phyloP scores from a whole-genome alignment of 495 filamentous ascomycete species.

The Trichoderma asperelloides region DNA sequence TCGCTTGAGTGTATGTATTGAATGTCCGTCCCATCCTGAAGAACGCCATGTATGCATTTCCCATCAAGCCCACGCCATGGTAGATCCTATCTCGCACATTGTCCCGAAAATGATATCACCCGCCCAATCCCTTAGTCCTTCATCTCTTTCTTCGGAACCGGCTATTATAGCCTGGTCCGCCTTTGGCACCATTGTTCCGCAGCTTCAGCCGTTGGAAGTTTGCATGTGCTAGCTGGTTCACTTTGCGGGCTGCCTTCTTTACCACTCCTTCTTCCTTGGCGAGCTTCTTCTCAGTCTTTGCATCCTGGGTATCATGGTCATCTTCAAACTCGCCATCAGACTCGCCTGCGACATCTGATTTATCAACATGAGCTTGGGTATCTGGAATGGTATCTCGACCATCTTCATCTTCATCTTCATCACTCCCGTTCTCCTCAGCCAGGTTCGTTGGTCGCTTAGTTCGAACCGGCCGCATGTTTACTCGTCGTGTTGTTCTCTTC shows the following conservation, averaged over 20 bases:
- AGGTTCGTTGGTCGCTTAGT: conserved; percentile 28
- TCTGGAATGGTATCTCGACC: conserved; percentile 34
- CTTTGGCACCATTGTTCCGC: conserved; percentile 48
- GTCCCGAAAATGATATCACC: background rate
- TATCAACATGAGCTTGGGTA: conserved; percentile 13
- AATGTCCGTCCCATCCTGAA: background rate
- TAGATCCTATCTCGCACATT: background rate
- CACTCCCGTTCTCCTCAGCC: conserved; percentile 18
- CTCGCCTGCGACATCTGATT: conserved; percentile 10
- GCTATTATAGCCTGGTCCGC: conserved; percentile 37
- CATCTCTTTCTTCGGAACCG: conserved; percentile 39
- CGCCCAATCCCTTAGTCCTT: background rate
- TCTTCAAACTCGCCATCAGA: conserved; percentile 17
- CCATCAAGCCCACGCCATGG: background rate
- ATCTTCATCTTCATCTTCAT: conserved; percentile 6
- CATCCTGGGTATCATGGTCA: conserved; percentile 21
- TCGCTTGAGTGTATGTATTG: background rate
- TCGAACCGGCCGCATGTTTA: conserved; percentile 56
- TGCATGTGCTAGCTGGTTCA: conserved; percentile 65
- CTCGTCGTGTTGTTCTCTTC: conserved; percentile 72
- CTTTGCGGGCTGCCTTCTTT: conserved; percentile 53
- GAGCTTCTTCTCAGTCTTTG: conserved; percentile 20
- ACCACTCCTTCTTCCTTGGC: conserved; percentile 39
- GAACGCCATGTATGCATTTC: background rate
- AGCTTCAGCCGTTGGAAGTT: conserved; percentile 83